Base-by-base conservation (phyloP, 2,329 filamentous ascomycete species). In the Cadophora gregata region DNA sequence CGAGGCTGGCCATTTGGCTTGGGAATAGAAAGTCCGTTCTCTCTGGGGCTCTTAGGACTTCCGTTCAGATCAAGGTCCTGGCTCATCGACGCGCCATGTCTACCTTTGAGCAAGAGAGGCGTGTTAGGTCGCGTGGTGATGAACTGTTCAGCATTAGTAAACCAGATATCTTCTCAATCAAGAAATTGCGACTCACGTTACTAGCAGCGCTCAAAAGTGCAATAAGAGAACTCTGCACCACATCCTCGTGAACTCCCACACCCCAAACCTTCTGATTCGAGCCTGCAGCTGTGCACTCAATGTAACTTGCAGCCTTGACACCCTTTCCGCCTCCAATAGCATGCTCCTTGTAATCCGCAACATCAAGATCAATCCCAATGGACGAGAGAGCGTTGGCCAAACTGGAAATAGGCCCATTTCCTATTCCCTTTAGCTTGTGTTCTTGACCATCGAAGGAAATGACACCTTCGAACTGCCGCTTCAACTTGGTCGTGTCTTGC, bases 331-430 rank as follows among this genome's bases (percentile, higher is more conserved):
- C 84, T 71, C 93, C 93, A 73, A 98, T 93, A 31, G 94, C 91
- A 80, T 98, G 95, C 80, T 98, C 96, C 83, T 96, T 97, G 84
- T 98, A 98, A 78, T 97, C 93, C 55, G 90, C 87, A 61, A 98
- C 93, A 76, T 98, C 95, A 27, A 98, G 83, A 75, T 96, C 90
- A 70, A 98, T 90, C 66, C 93, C 92, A 38, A 98, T 81, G 19
- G 84, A 84, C 73, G 88, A 87, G 51, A 99, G 85, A 19, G 94
- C 95, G 74, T 93, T 90, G 1, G 93, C 93, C 76, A 98, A 81
- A 69, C 91, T 93, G 3, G 93, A 97, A 74, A 98, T 93, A 38
- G 95, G 93, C 75, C 95, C 95, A 76, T 94, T 97, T 38, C 95
- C 95, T 10, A 89, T 86, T 69, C 96, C 95, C 36, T 86, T 86